Evolutionary conservation across 495 filamentous ascomycete genomes (phyloP), one percentile per base, ranked within the genome.

Genomic region (Aspergillus kassunensis): DNA sequence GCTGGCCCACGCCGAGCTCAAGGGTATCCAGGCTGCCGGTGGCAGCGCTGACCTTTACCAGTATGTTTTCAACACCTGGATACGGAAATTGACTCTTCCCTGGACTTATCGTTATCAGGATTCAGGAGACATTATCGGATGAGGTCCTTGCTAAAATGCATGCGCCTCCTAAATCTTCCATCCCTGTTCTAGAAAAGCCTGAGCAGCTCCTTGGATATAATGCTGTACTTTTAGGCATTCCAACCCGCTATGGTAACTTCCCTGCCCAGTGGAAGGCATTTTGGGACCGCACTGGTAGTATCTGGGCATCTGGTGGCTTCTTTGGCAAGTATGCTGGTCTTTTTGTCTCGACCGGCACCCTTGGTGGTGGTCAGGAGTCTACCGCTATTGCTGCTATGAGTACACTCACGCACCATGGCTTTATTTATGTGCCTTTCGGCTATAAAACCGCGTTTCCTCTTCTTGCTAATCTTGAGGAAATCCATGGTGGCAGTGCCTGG

Each of bases 201-300:
- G 64, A 75, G 5, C 75, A 68, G 11, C 82, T 97, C 15, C 77
- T 82, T 54, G 51, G 80, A 48, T 97, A 93, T 75, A 91, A 97
- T 65, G 93, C 77, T 65, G 85, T 99, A 72, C 85, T 99, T 30
- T 80, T 99, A 55, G 95, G 95, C 59, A 91, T 99, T 70, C 93
- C 93, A 24, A 99, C 93, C n/a, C 86, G 93, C 50, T 99, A 88
- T 75, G 93, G 93, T 68, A 99, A 96, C 83, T 95, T 96, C 80
- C 91, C 93, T 34, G 91, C 86, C 23, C 93, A 98, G 74, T 97
- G 87, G 87, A 97, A 92, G 80, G 67, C 83, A 35, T 95, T 91
- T 80, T 91, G 85, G 86, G 89, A 95, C 77, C 76, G 79, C 68
- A 88, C 87, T 23, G 89, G 89, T 62, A 72, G 78, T 63, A 85